Percentiles rank a stretch among this genome's conserved stretches.
These are phyloP conservation scores for Scortechinia acanthostroma DNA, from an alignment of 2,329 filamentous ascomycete genomes.

Conservation along the genomic window DNA sequence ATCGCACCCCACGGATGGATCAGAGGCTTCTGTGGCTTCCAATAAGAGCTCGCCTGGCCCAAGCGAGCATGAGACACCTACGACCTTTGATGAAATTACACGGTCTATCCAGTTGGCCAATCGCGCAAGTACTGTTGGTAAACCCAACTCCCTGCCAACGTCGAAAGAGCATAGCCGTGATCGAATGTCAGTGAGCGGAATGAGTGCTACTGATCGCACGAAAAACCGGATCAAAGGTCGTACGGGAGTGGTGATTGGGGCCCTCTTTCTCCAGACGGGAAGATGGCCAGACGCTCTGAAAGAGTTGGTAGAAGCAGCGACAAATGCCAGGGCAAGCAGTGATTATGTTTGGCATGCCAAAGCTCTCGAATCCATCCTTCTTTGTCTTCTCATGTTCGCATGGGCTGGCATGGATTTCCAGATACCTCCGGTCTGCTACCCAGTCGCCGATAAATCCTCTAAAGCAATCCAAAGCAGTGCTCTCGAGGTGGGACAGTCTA, in stretches of 20 bases:
- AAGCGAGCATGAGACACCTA: conserved; percentile 31
- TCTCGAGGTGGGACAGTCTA: conserved; percentile 22
- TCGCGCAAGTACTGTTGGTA: conserved; percentile 24
- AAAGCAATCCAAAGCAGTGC: conserved; percentile 23
- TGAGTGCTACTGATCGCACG: conserved; percentile 42
- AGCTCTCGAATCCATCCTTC: conserved; percentile 51
- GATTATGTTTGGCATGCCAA: conserved; percentile 62
- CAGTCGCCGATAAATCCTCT: conserved; percentile 34
- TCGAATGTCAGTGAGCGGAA: conserved; percentile 42
- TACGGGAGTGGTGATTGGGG: conserved; percentile 47
- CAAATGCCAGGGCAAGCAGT: conserved; percentile 40
- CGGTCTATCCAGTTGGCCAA: conserved; percentile 27
- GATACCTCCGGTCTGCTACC: conserved; percentile 43
- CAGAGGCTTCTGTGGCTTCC: conserved; percentile 17
- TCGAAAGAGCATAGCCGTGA: conserved; percentile 40
- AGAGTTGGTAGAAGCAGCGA: conserved; percentile 49
- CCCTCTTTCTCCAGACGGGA: conserved; percentile 52
- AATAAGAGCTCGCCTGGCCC: conserved; percentile 19
- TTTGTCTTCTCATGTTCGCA: conserved; percentile 51
- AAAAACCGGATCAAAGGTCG: conserved; percentile 48
- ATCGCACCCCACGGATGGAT: conserved; percentile 19
- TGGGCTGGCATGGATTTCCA: conserved; percentile 54
- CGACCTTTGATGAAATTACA: conserved; percentile 43
- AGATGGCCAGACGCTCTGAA: conserved; percentile 54
- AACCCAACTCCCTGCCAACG: conserved; percentile 19